Conservation (phyloP, 108 stramenopile genomes). For the Cyclotella atomus region DNA sequence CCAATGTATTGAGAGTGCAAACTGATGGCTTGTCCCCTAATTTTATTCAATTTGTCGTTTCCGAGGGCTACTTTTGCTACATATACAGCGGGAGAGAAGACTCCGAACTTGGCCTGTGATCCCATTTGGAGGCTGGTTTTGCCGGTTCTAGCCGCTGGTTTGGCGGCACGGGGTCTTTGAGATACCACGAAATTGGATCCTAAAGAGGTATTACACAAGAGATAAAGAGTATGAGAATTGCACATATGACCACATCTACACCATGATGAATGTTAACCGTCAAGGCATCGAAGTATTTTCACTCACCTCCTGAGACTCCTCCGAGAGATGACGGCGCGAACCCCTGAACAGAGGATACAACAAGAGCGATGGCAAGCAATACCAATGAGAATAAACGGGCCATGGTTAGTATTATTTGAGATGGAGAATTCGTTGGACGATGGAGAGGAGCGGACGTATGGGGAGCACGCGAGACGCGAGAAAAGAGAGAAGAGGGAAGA, state of each 20-base stretch:
- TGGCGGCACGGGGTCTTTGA: slow-evolving; percentile 53
- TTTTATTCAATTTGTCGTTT: slow-evolving; percentile 78
- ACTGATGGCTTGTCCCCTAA: slow-evolving; percentile 91
- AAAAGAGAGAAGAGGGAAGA: too few relatives aligned
- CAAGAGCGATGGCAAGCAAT: slow-evolving; percentile 40
- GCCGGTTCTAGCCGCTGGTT: slow-evolving; percentile 44
- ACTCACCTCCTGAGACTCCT: slow-evolving; percentile 47
- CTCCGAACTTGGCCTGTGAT: slow-evolving; percentile 92
- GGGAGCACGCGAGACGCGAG: too few relatives aligned
- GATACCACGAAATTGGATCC: slow-evolving; percentile 84
- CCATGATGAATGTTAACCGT: background rate
- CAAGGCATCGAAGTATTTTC: background rate
- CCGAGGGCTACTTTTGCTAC: slow-evolving; percentile 91
- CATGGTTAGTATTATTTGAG: slow-evolving; percentile 13
- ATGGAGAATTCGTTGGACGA: background rate
- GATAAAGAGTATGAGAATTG: background rate
- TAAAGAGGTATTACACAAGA: background rate
- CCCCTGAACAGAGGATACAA: slow-evolving; percentile 42
- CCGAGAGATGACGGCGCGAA: slow-evolving; percentile 50
- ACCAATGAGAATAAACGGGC: slow-evolving; percentile 46
- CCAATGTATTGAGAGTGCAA: slow-evolving; percentile 93
- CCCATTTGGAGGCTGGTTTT: slow-evolving; percentile 70
- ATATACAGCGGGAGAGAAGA: slow-evolving; percentile 97
- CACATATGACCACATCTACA: too few relatives aligned
- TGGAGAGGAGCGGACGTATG: background rate